Conservation (phyloP, 768 basidiomycete species). For the Pleurotus tuber-regium region DNA sequence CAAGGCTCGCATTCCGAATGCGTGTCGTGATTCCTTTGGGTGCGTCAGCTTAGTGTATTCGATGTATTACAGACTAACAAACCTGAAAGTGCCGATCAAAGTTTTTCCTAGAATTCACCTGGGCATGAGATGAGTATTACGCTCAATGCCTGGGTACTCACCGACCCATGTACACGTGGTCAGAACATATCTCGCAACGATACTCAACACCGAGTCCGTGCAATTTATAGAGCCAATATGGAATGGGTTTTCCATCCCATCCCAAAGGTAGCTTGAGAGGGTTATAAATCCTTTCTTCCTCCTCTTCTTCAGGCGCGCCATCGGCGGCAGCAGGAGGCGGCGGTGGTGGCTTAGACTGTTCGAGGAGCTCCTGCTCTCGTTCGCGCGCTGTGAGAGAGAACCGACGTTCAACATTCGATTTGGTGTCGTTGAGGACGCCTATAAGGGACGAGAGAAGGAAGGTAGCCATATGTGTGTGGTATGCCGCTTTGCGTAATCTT, state of each 20-base stretch:
- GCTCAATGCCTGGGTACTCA: constrained; percentile 26
- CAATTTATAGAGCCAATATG: constrained; percentile 97
- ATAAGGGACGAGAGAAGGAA: constrained; percentile 64
- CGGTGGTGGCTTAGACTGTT: constrained; percentile 56
- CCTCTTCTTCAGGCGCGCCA: constrained; percentile 64
- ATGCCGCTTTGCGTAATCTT: constrained; percentile 64
- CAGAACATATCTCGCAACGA: constrained; percentile 95
- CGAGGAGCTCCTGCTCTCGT: constrained; percentile 89
- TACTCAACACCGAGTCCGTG: constrained; percentile 99
- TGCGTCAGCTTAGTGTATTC: constrained; percentile 7
- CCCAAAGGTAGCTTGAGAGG: constrained; percentile 95
- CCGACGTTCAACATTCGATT: constrained; percentile 93
- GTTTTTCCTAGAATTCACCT: constrained; percentile 84
- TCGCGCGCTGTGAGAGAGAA: constrained; percentile 97
- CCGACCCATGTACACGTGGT: constrained; percentile 96
- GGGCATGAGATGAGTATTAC: not conserved
- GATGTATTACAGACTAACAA: constrained; percentile 13
- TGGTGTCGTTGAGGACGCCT: constrained; percentile 79
- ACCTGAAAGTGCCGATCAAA: constrained; percentile 96
- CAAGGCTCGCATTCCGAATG: constrained; percentile 96
- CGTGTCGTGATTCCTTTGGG: constrained; percentile 85
- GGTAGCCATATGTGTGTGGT: constrained; percentile 67
- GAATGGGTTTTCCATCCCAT: constrained; percentile 99
- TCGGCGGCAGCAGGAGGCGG: constrained; percentile 44
- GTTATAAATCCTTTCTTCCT: constrained; percentile 96